A percentile compares a stretch with the other conserved stretches of the same genome.
Evolutionary conservation across 169 alveolate genomes (phyloP).

Genomic region (Eimeria zaria): DNA sequence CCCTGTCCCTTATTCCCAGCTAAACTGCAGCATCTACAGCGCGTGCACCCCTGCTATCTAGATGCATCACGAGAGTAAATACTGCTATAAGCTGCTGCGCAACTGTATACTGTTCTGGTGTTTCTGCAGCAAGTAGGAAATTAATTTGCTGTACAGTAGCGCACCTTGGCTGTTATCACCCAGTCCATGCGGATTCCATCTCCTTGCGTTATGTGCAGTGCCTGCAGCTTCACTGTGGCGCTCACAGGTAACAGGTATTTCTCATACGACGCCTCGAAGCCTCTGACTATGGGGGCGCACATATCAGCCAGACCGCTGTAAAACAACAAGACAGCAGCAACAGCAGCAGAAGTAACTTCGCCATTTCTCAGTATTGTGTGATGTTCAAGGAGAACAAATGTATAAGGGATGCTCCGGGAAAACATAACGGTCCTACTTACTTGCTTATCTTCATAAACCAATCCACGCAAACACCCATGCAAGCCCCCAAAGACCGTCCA

Average conservation of each 20-base stretch:
- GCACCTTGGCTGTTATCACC: constrained; percentile 85
- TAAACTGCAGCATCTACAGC: not conserved
- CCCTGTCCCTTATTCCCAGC: not conserved
- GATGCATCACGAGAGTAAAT: not conserved
- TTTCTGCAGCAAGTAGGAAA: too few relatives aligned
- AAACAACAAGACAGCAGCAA: not conserved
- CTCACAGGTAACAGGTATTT: constrained; percentile 35
- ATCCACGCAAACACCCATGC: constrained; percentile 85
- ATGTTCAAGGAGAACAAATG: not conserved
- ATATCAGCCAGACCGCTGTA: constrained; percentile 70
- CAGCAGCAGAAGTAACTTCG: too few relatives aligned
- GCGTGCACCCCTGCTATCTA: not conserved
- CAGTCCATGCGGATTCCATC: constrained; percentile 77
- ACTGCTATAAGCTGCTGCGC: not conserved
- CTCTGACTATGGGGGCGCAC: constrained; percentile 51
- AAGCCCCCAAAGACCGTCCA: constrained; percentile 69
- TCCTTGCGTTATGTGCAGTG: constrained; percentile 78
- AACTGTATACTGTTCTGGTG: not conserved
- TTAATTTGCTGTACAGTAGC: not conserved
- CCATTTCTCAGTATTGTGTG: too few relatives aligned
- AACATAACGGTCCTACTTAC: too few relatives aligned
- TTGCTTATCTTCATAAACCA: constrained; percentile 84
- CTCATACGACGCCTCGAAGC: constrained; percentile 59
- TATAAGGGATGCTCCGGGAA: too few relatives aligned
- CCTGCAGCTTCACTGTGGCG: constrained; percentile 82